phyloP scores from a whole-genome alignment of 1,139 yeast species.

The Pichiaceae sp. region DNA sequence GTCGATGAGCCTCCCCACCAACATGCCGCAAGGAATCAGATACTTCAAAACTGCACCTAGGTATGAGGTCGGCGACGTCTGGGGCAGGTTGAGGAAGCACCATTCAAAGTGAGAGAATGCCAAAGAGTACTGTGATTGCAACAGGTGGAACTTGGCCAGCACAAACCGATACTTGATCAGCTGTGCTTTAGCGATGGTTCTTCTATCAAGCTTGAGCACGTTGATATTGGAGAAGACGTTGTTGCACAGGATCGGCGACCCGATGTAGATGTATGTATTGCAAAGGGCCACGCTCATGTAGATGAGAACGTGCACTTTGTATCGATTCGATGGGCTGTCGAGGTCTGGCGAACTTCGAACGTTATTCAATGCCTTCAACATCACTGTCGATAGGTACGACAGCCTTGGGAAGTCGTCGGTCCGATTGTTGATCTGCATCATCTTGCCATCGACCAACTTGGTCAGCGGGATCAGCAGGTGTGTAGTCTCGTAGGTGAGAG shows the following conservation, averaged over 20 bases:
- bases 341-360: constrained; percentile 51
- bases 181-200: constrained; percentile 43
- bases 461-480: constrained; percentile 41
- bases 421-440: constrained; percentile 31
- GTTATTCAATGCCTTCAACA: constrained; percentile 56
- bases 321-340: constrained; percentile 23
- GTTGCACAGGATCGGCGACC: constrained; percentile 61
- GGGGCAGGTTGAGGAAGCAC: constrained; percentile 46
- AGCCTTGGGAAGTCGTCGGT: constrained; percentile 37
- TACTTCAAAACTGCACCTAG: constrained; percentile 37
- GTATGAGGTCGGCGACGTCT: constrained; percentile 22
- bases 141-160: constrained; percentile 57
- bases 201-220: constrained; percentile 38
- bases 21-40: constrained; percentile 49
- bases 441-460: constrained; percentile 38
- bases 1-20: constrained; percentile 43
- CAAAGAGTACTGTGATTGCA: constrained; percentile 47
- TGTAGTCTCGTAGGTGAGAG: constrained; percentile 34
- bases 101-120: constrained; percentile 55
- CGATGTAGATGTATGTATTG: constrained; percentile 51
- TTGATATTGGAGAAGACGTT: constrained; percentile 71
- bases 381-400: constrained; percentile 46
- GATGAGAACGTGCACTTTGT: constrained; percentile 45
- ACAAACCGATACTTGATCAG: constrained; percentile 61
- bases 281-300: constrained; percentile 53